Evolutionary conservation across 148 eudicot genomes (phyloP).

Genomic region (Rhododendron simsii): DNA sequence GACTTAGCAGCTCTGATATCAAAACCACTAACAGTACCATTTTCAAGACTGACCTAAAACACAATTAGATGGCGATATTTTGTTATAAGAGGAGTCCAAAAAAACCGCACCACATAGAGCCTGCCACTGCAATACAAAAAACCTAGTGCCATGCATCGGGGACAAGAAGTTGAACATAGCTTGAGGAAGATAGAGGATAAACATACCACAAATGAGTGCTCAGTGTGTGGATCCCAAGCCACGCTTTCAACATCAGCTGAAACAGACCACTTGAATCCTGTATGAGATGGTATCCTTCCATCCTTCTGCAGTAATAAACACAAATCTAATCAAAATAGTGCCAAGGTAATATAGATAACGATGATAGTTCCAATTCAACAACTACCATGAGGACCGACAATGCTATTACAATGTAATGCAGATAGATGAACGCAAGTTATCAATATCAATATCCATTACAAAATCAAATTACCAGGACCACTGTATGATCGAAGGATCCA

Average conservation of each 20-base stretch:
- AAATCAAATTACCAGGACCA: constrained; percentile 64
- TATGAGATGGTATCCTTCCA: constrained; percentile 70
- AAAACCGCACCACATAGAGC: background rate
- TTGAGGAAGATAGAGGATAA: background rate
- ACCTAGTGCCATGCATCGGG: background rate
- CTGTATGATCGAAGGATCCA: constrained; percentile 96
- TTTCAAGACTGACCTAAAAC: constrained; percentile 83
- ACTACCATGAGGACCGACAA: background rate
- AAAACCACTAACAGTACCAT: constrained; percentile 73
- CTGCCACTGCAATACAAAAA: background rate
- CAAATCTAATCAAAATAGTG: background rate
- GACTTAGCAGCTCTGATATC: constrained; percentile 47
- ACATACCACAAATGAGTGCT: constrained; percentile 75
- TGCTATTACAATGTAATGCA: background rate
- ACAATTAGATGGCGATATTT: background rate
- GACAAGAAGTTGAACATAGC: background rate
- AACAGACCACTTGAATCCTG: constrained; percentile 84
- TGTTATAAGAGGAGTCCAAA: background rate
- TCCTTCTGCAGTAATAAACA: constrained; percentile 58
- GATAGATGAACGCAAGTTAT: background rate
- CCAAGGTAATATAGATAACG: background rate
- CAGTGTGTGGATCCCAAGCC: constrained; percentile 92
- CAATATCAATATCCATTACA: background rate
- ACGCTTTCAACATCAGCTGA: constrained; percentile 85
- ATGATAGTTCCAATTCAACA: background rate